These are phyloP conservation scores for Volvox reticuliferus DNA, from an alignment of 139 green algal genomes.

Conservation along the genomic window DNA sequence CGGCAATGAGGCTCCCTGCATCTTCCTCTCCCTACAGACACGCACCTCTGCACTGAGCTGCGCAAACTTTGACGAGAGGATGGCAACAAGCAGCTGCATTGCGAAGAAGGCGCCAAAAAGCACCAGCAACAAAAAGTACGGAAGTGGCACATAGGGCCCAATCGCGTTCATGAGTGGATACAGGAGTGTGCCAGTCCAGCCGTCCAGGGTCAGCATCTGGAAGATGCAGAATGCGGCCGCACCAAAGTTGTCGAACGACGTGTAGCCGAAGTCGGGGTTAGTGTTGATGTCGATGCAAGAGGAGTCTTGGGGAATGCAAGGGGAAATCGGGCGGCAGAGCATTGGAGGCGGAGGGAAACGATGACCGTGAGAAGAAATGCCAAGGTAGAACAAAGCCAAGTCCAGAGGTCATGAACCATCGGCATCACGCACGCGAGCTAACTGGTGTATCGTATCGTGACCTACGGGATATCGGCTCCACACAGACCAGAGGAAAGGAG, in stretches of 20 bases:
- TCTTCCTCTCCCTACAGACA: too few relatives aligned
- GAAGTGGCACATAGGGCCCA: conserved; percentile 46
- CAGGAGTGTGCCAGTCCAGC: conserved; percentile 67
- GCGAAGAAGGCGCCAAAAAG: conserved; percentile 74
- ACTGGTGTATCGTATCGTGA: not conserved
- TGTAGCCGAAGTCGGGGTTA: conserved; percentile 51
- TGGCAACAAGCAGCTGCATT: conserved; percentile 72
- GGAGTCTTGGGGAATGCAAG: not conserved
- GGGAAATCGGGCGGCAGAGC: too few relatives aligned
- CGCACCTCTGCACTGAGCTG: conserved; percentile 53
- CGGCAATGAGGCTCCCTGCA: too few relatives aligned
- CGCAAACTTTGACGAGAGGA: conserved; percentile 68
- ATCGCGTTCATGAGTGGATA: conserved; percentile 57
- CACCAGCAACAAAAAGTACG: conserved; percentile 69
- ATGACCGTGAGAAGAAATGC: not conserved
- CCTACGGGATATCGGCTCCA: not conserved
- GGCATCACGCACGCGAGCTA: too few relatives aligned
- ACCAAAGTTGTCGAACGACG: conserved; percentile 74
- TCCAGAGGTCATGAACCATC: too few relatives aligned
- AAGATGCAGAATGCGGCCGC: conserved; percentile 46
- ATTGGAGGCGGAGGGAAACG: not conserved
- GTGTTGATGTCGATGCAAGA: conserved; percentile 8
- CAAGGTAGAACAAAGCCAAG: too few relatives aligned
- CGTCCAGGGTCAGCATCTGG: conserved; percentile 69
- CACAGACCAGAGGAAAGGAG: not conserved